These are phyloP conservation scores for Verbascum thapsus DNA, from an alignment of 257 asterid genomes.

Conservation along the genomic window DNA sequence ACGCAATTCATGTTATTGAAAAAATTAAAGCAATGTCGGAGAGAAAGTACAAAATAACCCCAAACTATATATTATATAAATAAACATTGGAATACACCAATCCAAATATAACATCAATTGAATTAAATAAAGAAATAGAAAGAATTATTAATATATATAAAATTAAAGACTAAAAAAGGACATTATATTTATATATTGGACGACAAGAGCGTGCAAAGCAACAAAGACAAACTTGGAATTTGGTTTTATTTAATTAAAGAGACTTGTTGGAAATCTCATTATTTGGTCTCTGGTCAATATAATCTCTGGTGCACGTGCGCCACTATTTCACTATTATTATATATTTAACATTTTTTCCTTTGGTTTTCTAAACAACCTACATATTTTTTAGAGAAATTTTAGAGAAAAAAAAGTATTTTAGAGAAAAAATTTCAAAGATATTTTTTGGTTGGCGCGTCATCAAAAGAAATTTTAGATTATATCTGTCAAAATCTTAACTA, in stretches of 20 bases:
- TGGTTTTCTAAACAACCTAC: too few relatives aligned
- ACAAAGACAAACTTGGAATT: constrained; percentile 40
- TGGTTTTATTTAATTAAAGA: constrained; percentile 37
- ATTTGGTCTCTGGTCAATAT: constrained; percentile 52
- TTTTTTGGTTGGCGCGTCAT: too few relatives aligned
- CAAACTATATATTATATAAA: not conserved
- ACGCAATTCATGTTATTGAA: constrained; percentile 25
- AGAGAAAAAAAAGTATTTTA: too few relatives aligned
- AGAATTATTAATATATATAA: not conserved
- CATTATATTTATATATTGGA: constrained; percentile 29
- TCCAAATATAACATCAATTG: not conserved
- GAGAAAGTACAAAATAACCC: constrained; percentile 13
- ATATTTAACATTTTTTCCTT: too few relatives aligned
- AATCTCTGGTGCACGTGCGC: constrained; percentile 56
- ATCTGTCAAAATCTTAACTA: too few relatives aligned
- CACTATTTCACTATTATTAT: constrained; percentile 29
- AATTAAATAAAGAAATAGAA: not conserved
- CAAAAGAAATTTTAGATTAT: too few relatives aligned
- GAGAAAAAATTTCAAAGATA: too few relatives aligned
- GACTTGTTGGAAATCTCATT: constrained; percentile 39
- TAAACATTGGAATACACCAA: not conserved
- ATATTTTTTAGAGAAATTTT: too few relatives aligned
- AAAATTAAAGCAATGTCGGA: not conserved
- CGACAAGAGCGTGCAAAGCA: constrained; percentile 56
- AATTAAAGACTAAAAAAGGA: not conserved